These are phyloP conservation scores for Tylopilus sp. DNA, from an alignment of 768 basidiomycete species.

Conservation along the genomic window DNA sequence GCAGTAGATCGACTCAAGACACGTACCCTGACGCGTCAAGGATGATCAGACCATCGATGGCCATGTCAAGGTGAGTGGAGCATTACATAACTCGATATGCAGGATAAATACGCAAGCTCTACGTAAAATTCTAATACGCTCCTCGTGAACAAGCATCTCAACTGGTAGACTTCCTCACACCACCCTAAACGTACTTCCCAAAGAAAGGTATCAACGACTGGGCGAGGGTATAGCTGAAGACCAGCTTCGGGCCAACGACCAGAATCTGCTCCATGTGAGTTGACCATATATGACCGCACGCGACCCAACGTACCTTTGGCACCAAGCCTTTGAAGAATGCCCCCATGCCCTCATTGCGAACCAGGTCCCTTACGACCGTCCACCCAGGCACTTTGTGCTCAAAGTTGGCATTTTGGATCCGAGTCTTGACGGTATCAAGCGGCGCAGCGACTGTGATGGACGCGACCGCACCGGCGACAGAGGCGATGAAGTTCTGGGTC, in stretches of 20 bases:
- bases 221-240: constrained; percentile 97
- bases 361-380: constrained; percentile 78
- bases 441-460: constrained; percentile 96
- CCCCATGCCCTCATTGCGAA: constrained; percentile 77
- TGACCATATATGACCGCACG: not conserved
- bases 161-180: not conserved
- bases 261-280: constrained; percentile 58
- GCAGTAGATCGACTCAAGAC: not conserved
- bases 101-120: constrained; percentile 6
- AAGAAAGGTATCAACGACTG: constrained; percentile 94
- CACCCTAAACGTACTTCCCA: constrained; percentile 69
- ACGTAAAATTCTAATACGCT: constrained; percentile 10
- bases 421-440: constrained; percentile 93
- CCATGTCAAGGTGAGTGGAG: constrained; percentile 41
- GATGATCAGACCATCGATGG: constrained; percentile 79
- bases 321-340: constrained; percentile 98
- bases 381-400: constrained; percentile 78
- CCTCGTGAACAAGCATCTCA: constrained; percentile 1
- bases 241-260: constrained; percentile 95
- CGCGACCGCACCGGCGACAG: constrained; percentile 88
- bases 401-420: constrained; percentile 98
- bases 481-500: constrained; percentile 96
- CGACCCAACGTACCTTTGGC: constrained; percentile 67
- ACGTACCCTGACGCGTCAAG: constrained; percentile 72
- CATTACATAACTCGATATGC: constrained; percentile 6